Conservation (phyloP, 2,329 filamentous ascomycete genomes). For the Triangularia verruculosa region DNA sequence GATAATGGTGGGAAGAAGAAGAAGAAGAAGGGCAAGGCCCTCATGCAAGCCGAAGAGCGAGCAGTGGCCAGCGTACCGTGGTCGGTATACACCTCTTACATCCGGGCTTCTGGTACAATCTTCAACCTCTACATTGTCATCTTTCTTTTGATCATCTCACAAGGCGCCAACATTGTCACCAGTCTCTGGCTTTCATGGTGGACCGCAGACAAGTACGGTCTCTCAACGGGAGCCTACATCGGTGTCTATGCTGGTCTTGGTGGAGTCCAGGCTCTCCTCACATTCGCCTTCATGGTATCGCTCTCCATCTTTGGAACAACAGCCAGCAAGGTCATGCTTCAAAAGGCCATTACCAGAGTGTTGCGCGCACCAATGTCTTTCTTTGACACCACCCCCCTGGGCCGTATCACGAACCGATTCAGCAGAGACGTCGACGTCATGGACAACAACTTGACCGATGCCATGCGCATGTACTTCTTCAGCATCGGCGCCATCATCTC, state of each 20-base stretch:
- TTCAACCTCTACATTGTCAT: slow-evolving; percentile 64
- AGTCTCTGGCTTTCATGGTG: slow-evolving; percentile 93
- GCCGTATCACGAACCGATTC: slow-evolving; percentile 94
- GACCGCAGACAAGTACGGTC: slow-evolving; percentile 75
- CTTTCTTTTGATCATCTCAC: slow-evolving; percentile 65
- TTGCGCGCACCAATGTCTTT: slow-evolving; percentile 78
- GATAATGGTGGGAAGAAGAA: slow-evolving; percentile 37
- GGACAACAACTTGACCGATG: slow-evolving; percentile 88
- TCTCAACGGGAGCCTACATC: slow-evolving; percentile 68
- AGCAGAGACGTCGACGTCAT: slow-evolving; percentile 94
- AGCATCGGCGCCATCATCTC: slow-evolving; percentile 78
- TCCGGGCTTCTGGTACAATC: slow-evolving; percentile 69
- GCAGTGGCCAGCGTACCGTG: slow-evolving; percentile 75
- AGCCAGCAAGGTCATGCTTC: slow-evolving; percentile 78
- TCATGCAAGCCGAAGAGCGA: slow-evolving; percentile 73
- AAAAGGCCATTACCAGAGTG: slow-evolving; percentile 73
- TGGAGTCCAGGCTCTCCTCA: slow-evolving; percentile 64
- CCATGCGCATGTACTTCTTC: slow-evolving; percentile 88
- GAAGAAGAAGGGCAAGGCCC: slow-evolving; percentile 52
- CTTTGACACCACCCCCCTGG: slow-evolving; percentile 94
- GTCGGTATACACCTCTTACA: slow-evolving; percentile 75
- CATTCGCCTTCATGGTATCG: slow-evolving; percentile 77
- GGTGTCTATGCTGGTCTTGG: slow-evolving; percentile 70
- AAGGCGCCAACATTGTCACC: slow-evolving; percentile 82
- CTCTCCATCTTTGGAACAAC: slow-evolving; percentile 78